These are phyloP conservation scores for Apiospora malaysiana DNA, from an alignment of 2,329 filamentous ascomycete genomes.

Conservation along the genomic window DNA sequence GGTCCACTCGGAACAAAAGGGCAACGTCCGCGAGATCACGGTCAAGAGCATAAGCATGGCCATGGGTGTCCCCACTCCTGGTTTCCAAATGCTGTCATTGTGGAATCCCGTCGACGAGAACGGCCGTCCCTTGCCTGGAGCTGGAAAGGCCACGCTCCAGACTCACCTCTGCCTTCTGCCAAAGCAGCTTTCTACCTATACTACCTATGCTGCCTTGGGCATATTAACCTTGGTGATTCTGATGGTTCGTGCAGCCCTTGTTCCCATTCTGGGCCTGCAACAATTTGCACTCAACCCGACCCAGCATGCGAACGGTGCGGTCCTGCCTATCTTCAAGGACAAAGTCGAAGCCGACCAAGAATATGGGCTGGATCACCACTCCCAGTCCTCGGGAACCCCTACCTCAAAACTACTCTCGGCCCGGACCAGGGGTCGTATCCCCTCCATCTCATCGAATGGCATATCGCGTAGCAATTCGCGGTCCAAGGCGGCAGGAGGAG, in stretches of 20 bases:
- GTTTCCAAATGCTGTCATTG: conserved; percentile 85
- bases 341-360: conserved; percentile 55
- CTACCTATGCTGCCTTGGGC: conserved; percentile 74
- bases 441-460: conserved; percentile 32
- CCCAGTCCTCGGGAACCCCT: conserved; percentile 41
- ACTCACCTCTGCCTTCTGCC: conserved; percentile 91
- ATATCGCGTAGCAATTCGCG: conserved; percentile 32
- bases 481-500: conserved; percentile 25
- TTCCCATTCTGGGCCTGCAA: conserved; percentile 59
- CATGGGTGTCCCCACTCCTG: conserved; percentile 90
- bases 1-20: conserved; percentile 73
- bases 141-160: conserved; percentile 69
- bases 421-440: conserved; percentile 36
- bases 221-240: conserved; percentile 58
- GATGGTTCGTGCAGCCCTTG: conserved; percentile 59
- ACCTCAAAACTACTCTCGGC: conserved; percentile 42
- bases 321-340: conserved; percentile 58
- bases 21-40: conserved; percentile 79
- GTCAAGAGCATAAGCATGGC: conserved; percentile 96
- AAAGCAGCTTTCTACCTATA: conserved; percentile 83
- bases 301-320: conserved; percentile 29
- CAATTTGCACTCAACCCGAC: conserved; percentile 55
- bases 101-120: conserved; percentile 84
- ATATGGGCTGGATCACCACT: conserved; percentile 29
- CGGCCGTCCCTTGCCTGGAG: conserved; percentile 53